phyloP scores from a whole-genome alignment of 129 eudicot species.

The Daucus carota region DH1_v3.0 NC_030382.2:45495501-45496000 shows the following conservation, averaged over 20 bases:
- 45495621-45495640: no score
- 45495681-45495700: not conserved
- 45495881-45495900: not conserved
- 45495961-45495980: slow-evolving; percentile 71
- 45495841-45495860: not conserved
- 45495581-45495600: not conserved
- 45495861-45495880: not conserved
- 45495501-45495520: slow-evolving; percentile 19
- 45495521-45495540: slow-evolving; percentile 25
- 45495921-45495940: slow-evolving; percentile 99
- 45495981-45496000: not conserved
- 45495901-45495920: slow-evolving; percentile 84
- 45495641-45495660: not conserved
- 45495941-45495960: slow-evolving; percentile 96
- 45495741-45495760: not conserved
- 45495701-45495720: not conserved
- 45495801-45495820: not conserved
- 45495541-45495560: not conserved
- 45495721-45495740: not conserved
- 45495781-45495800: not conserved
- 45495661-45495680: not conserved
- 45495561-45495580: not conserved
- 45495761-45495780: not conserved
- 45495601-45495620: not conserved
- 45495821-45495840: not conserved